phyloP scores from a whole-genome alignment of 495 filamentous ascomycete genomes.

The Copromyces sp. region DNA sequence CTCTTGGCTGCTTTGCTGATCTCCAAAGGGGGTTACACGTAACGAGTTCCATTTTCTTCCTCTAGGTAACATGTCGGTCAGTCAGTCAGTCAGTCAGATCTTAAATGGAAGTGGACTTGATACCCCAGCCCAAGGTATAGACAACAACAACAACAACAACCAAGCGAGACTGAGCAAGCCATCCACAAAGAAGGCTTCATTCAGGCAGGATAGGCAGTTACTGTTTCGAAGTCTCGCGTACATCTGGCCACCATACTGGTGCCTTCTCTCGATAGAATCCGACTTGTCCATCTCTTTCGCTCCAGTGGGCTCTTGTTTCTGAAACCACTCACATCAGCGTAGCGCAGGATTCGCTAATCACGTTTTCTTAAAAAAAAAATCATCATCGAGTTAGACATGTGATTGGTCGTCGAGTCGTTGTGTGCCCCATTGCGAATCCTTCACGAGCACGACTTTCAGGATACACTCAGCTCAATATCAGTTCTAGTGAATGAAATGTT shows the following conservation, averaged over 20 bases:
- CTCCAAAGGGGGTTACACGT: neutral
- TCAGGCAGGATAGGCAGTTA: neutral
- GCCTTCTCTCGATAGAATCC: neutral
- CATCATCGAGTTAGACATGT: neutral
- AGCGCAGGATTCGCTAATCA: neutral
- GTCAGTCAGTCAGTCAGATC: constrained; percentile 4
- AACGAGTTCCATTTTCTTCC: neutral
- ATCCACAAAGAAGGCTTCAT: too few relatives aligned
- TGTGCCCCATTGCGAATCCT: neutral
- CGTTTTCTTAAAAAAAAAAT: neutral
- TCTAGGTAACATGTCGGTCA: constrained; percentile 4
- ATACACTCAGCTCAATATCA: too few relatives aligned
- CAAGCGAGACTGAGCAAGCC: too few relatives aligned
- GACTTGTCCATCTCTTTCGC: neutral
- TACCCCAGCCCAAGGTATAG: neutral
- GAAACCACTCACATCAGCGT: neutral
- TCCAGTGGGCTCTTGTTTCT: neutral
- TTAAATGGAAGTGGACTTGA: neutral
- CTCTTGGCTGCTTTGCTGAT: neutral
- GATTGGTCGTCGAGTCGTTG: neutral
- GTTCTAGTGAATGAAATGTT: too few relatives aligned
- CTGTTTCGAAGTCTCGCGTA: neutral
- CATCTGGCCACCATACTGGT: neutral
- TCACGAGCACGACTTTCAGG: neutral
- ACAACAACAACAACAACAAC: neutral